Evolutionary conservation across 805 yeast genomes (phyloP), one percentile per base, ranked within the genome.

Genomic region (Zygoascus flipseniorum): DNA sequence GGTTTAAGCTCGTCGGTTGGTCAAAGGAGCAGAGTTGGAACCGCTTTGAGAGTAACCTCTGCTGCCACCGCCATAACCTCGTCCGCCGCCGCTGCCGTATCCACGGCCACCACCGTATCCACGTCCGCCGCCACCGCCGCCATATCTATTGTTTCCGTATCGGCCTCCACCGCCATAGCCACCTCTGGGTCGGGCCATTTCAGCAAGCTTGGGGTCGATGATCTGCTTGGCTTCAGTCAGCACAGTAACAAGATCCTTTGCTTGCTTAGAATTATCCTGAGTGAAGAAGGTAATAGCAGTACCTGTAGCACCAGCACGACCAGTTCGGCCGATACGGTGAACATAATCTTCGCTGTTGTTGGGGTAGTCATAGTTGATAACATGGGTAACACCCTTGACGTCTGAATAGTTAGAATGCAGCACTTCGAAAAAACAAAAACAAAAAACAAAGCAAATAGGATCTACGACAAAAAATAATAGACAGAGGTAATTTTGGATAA

Each of bases 311-410:
- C 98, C 98, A 62, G 97, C 99, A 81, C 99, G 89, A 71, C 99
- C 99, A 60, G 99, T 90, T 82, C 97, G 90, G 73, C 99, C 99
- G 68, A 92, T 93, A 77, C 99, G 83, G 73, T 92, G 99, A 59
- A 92, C 97, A 71, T 92, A 92, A 76, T 93, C 98, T 78, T 93
- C 99, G 69, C 90, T 88, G 75, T 92, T 92, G 73, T 88, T 89
- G 68, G 99, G 98, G 90, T 92, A 92, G 72, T 92, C 98, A 68
- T 80, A 89, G 82, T 93, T 93, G 70, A 93, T 79, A 57, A 93
- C 99, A 66, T 77, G 83, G 64, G 90, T 85, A 70, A 93, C 88
- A 72, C 97, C 99, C 79, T 93, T 93, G 73, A 93, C 99, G 76
- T 93, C 99, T 90, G 71, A 52, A 32, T 31, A 37, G 54, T 52